Evolutionary conservation across 2,329 filamentous ascomycete genomes (phyloP).

Genomic region (Aschersonia sp.): DNA sequence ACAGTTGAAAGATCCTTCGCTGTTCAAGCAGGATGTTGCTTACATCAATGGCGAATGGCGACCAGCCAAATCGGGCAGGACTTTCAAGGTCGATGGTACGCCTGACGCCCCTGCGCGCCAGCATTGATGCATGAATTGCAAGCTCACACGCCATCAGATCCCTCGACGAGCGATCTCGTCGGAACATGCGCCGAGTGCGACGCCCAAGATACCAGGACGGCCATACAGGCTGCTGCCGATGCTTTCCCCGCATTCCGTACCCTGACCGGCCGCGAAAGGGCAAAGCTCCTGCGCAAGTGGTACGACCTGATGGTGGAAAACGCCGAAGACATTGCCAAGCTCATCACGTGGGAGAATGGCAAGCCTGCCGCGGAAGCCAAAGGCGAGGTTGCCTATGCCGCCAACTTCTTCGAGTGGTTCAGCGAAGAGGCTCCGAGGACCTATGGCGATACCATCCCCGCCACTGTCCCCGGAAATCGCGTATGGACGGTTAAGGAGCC

Average conservation of each 20-base stretch:
- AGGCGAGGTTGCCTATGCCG: constrained; percentile 58
- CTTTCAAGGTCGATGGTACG: constrained; percentile 69
- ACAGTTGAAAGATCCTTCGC: constrained; percentile 62
- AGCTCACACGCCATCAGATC: constrained; percentile 36
- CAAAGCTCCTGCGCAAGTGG: constrained; percentile 64
- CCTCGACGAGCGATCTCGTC: constrained; percentile 67
- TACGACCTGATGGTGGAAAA: constrained; percentile 70
- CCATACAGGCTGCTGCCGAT: constrained; percentile 68
- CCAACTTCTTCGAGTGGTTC: constrained; percentile 71
- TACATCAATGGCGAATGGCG: constrained; percentile 95
- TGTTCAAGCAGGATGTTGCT: constrained; percentile 69
- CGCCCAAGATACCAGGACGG: constrained; percentile 59
- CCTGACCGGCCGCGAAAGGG: constrained; percentile 59
- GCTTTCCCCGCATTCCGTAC: constrained; percentile 60
- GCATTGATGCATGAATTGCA: background rate
- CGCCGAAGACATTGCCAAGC: constrained; percentile 61
- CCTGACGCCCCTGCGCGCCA: background rate
- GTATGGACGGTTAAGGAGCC: constrained; percentile 71
- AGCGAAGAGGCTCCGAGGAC: constrained; percentile 60
- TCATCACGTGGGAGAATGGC: constrained; percentile 85
- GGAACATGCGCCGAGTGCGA: constrained; percentile 78
- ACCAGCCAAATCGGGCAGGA: constrained; percentile 71
- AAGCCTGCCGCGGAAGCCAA: constrained; percentile 67
- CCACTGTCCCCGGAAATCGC: constrained; percentile 55
- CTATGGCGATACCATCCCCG: constrained; percentile 63